Evolutionary conservation across 352 stramenopile genomes (phyloP).

Genomic region (Pythium utonaiense): DNA sequence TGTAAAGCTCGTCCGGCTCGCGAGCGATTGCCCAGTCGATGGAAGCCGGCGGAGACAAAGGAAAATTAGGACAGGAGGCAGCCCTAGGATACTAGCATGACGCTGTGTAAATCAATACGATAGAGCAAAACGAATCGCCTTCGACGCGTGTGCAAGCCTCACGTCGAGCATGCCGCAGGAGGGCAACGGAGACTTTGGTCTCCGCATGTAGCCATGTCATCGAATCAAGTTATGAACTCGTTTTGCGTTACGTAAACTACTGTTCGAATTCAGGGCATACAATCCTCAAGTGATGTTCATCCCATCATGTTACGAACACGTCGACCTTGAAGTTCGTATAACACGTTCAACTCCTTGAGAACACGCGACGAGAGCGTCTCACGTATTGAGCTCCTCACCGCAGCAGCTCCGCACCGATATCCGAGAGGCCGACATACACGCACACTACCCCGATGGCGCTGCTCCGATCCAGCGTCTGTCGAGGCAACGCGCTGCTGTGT

Average conservation of each 20-base stretch:
- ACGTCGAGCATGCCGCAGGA: no score
- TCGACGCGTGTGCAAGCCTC: no score
- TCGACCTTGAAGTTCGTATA: constrained; percentile 24
- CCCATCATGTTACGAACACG: not conserved
- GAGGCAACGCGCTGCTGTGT: constrained; percentile 9
- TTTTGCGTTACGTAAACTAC: not conserved
- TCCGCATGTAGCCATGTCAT: constrained; percentile 1
- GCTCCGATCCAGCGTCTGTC: constrained; percentile 18
- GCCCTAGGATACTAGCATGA: not conserved
- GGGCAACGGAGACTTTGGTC: no score
- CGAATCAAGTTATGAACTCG: not conserved
- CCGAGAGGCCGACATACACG: not conserved
- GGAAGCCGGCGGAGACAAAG: constrained; percentile 74
- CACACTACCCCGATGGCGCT: no score
- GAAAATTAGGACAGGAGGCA: constrained; percentile 39
- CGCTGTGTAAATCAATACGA: constrained; percentile 3
- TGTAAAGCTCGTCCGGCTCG: constrained; percentile 63
- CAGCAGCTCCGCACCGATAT: no score
- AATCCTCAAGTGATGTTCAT: not conserved
- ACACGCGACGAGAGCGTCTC: constrained; percentile 25
- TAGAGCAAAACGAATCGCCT: not conserved
- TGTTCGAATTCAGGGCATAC: not conserved
- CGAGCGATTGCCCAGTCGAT: constrained; percentile 75
- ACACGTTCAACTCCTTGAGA: constrained; percentile 14
- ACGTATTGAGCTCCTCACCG: not conserved